Evolutionary conservation across 179 eudicot genomes (phyloP).

Genomic region (Beta lomatogona): DNA sequence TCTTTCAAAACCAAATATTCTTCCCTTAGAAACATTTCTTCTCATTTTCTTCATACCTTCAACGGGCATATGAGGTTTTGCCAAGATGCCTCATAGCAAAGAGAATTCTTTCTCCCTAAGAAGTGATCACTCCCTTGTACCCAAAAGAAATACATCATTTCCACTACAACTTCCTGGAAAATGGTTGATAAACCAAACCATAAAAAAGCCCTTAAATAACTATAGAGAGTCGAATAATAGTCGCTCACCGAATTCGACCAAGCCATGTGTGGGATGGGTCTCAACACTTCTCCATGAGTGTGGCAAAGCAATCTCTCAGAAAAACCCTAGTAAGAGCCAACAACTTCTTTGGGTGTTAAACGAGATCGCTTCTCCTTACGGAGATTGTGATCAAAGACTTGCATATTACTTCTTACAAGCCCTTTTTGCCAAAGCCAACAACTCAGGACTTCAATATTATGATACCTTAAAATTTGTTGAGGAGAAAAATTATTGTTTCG

Average conservation of each 20-base stretch:
- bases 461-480: slow-evolving; percentile 20
- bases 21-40: not conserved
- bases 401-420: slow-evolving; percentile 36
- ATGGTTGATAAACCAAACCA: slow-evolving; percentile 32
- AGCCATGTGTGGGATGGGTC: slow-evolving; percentile 21
- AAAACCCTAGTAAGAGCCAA: slow-evolving; percentile 23
- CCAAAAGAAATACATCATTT: slow-evolving; percentile 25
- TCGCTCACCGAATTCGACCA: not conserved
- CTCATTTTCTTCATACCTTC: slow-evolving; percentile 3
- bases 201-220: slow-evolving; percentile 21
- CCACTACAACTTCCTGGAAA: slow-evolving; percentile 29
- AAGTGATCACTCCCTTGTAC: slow-evolving; percentile 22
- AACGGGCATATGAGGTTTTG: not conserved
- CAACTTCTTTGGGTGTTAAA: slow-evolving; percentile 36
- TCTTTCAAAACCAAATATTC: slow-evolving; percentile 4
- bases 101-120: slow-evolving; percentile 17
- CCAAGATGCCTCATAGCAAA: slow-evolving; percentile 28
- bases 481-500: slow-evolving; percentile 27
- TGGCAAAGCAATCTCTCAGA: slow-evolving; percentile 25
- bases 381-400: slow-evolving; percentile 37
- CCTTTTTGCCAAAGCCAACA: slow-evolving; percentile 28
- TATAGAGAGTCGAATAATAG: not conserved
- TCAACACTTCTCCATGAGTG: slow-evolving; percentile 27
- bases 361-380: slow-evolving; percentile 35
- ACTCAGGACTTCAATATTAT: slow-evolving; percentile 15